Evolutionary conservation across 176 grass and related monocot genomes (phyloP).

Genomic region (Oryza rufipogon): DNA sequence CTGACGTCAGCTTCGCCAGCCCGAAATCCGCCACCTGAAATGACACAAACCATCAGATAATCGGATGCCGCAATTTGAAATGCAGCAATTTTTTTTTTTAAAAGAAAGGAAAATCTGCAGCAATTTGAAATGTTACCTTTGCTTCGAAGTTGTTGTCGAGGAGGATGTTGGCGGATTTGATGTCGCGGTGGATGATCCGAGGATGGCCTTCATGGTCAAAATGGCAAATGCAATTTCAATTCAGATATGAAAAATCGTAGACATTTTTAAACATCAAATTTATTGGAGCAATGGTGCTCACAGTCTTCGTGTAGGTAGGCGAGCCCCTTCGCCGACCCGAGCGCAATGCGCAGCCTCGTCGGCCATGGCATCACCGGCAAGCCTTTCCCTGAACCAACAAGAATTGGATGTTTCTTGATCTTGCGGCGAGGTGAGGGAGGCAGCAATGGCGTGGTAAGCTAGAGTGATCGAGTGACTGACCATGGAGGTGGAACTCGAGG

Average conservation of each 20-base stretch:
- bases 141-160: slow-evolving; percentile 72
- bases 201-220: slow-evolving; percentile 55
- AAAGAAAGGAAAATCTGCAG: not conserved
- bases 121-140: slow-evolving; percentile 35
- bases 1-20: slow-evolving; percentile 65
- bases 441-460: not conserved
- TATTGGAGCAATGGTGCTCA: slow-evolving; percentile 38
- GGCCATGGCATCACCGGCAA: slow-evolving; percentile 66
- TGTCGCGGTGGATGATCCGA: slow-evolving; percentile 78
- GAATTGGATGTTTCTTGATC: not conserved
- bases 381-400: slow-evolving; percentile 37
- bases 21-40: slow-evolving; percentile 75
- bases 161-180: slow-evolving; percentile 79
- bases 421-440: not conserved
- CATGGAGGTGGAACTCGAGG: slow-evolving; percentile 66
- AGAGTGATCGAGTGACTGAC: slow-evolving; percentile 8
- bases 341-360: slow-evolving; percentile 74
- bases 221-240: not conserved
- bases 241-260: not conserved
- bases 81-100: no score
- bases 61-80: not conserved
- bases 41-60: not conserved
- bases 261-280: no score
- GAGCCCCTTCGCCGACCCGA: slow-evolving; percentile 79
- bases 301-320: slow-evolving; percentile 95